phyloP scores from a whole-genome alignment of 192 early-diverging fungal genomes.

The Kickxella alabastrina region DNA sequence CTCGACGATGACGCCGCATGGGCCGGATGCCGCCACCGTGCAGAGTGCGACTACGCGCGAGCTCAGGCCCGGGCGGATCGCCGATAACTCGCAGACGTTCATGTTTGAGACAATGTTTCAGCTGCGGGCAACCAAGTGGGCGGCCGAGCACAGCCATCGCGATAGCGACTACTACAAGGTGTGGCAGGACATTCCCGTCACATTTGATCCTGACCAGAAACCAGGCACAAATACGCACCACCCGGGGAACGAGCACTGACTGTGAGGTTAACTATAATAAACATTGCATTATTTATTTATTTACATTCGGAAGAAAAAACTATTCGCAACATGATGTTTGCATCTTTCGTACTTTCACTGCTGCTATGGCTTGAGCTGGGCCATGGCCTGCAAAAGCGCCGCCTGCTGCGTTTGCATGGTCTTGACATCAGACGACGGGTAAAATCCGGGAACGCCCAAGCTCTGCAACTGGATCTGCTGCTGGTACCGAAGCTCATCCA shows the following conservation, averaged over 20 bases:
- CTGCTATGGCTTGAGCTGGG: not conserved
- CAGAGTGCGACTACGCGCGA: conserved; percentile 67
- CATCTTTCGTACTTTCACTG: no score
- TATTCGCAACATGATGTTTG: no score
- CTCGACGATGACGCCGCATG: conserved; percentile 86
- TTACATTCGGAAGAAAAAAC: not conserved
- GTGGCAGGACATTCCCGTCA: conserved; percentile 67
- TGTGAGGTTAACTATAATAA: no score
- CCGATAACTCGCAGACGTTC: conserved; percentile 83
- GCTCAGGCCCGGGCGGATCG: conserved; percentile 72
- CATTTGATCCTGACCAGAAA: conserved; percentile 42
- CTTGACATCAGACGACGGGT: conserved; percentile 18
- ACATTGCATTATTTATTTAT: no score
- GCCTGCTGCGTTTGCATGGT: conserved; percentile 27
- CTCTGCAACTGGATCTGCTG: conserved; percentile 31
- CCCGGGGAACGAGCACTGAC: conserved; percentile 2
- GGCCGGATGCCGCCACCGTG: conserved; percentile 82
- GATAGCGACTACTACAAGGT: conserved; percentile 85
- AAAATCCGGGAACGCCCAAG: conserved; percentile 25
- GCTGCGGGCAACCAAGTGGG: conserved; percentile 80
- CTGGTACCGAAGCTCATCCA: conserved; percentile 45
- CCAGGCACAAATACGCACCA: no score
- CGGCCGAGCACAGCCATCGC: conserved; percentile 63
- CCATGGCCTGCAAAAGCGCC: not conserved
- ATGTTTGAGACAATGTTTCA: conserved; percentile 92